Evolutionary conservation across 2,329 filamentous ascomycete genomes (phyloP).

Genomic region (Talaromyces verruculosus): DNA sequence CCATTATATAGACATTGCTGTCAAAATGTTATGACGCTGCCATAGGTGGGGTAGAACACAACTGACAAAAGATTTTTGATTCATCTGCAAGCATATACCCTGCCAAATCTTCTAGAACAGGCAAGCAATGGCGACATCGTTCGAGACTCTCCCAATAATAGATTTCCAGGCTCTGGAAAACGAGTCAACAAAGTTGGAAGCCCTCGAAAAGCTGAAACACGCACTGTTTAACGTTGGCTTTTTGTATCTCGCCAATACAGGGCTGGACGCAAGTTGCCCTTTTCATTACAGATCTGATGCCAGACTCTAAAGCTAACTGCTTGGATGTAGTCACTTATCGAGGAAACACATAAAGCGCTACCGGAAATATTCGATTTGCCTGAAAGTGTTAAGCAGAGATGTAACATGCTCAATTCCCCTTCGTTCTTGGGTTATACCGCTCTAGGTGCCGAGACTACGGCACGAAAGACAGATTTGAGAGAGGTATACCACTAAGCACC

Average conservation of each 20-base stretch:
- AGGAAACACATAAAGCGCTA: conserved; percentile 25
- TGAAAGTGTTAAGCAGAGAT: conserved; percentile 25
- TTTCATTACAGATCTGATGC: conserved; percentile 23
- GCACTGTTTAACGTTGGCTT: conserved; percentile 40
- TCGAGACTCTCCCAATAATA: conserved; percentile 20
- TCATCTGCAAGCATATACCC: neutral
- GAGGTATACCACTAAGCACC: neutral
- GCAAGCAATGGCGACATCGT: neutral
- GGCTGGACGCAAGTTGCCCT: conserved; percentile 31
- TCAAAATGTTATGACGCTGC: neutral
- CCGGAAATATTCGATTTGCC: conserved; percentile 27
- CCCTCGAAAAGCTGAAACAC: conserved; percentile 31
- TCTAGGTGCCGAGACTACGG: conserved; percentile 57
- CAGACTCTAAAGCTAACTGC: neutral
- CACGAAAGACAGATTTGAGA: conserved; percentile 48
- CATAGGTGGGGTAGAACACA: neutral
- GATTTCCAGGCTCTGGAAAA: conserved; percentile 32
- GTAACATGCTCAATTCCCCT: conserved; percentile 49
- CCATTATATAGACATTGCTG: no score
- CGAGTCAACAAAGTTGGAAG: conserved; percentile 27
- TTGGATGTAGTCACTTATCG: conserved; percentile 21
- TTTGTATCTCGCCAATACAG: conserved; percentile 38
- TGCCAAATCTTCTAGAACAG: neutral
- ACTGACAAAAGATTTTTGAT: neutral
- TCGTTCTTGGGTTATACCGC: conserved; percentile 63